Base-by-base conservation (phyloP, 805 yeast species). In the Candida easanensis region DNA sequence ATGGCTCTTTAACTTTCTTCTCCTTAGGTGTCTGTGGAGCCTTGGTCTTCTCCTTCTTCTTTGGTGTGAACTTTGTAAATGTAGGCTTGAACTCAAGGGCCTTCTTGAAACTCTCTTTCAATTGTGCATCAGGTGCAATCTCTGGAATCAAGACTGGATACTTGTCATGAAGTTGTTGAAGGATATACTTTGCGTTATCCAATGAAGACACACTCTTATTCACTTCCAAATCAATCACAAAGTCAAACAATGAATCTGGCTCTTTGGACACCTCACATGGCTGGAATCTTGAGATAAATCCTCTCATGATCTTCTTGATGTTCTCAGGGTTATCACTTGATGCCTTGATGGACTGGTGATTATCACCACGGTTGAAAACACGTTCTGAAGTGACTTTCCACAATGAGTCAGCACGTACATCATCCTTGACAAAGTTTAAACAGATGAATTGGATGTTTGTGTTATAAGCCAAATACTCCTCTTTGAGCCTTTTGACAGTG, bases 331-430 rank as follows among this genome's bases (percentile, higher is more conserved):
- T 79, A 42, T 74, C 71, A 3, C 63, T 56, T 0, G 56, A 60
- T 4, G 69, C 71, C 50, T 83, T 80, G 30, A 93, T 86, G 2
- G 90, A 79, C 60, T 86, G 96, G 60, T 93, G 99, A 50, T 86
- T 83, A 56, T 89, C 89, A 3, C 97, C 97, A 53, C 99, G 73
- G 3, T 58, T 57, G 5, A 70, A 38, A 0, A 91, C 84, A 42
- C 97, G 71, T 0, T 67, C 60, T 8, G 66, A 62, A 0, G 97
- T 86, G 0, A 80, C 46, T 2, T 68, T 52, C 74, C 79, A 75
- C 1, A 81, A 52, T 5, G 62, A 52, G 1, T 58, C 47, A 13
- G 63, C 54, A n/a, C 61, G 58, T 3, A 64, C 66, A 2, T 65
- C 60, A 4, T 63, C 50, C 0, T 76, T 71, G 7, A 82, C 62